phyloP scores from a whole-genome alignment of 352 stramenopile genomes.

The Pythium dissotocum region DNA sequence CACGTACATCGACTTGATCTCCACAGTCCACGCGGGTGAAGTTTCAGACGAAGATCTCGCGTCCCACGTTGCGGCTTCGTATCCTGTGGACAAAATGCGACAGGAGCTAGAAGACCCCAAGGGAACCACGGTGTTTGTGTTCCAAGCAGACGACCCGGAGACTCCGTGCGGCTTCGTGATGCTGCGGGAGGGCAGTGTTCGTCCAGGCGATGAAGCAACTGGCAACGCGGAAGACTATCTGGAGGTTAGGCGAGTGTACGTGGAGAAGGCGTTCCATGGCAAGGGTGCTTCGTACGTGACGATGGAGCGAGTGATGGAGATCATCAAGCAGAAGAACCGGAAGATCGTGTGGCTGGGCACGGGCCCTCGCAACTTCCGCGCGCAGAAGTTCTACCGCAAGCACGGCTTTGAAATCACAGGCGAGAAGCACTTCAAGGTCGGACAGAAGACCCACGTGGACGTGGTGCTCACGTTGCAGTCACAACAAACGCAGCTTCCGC shows the following conservation, averaged over 20 bases:
- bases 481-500: background rate
- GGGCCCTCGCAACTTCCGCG: slow-evolving; percentile 31
- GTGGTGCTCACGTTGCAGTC: slow-evolving; percentile 14
- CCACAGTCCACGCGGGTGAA: slow-evolving; percentile 4
- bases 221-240: slow-evolving; percentile 18
- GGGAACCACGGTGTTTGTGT: slow-evolving; percentile 28
- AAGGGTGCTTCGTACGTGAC: slow-evolving; percentile 27
- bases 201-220: slow-evolving; percentile 27
- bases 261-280: slow-evolving; percentile 33
- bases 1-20: slow-evolving; percentile 37
- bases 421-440: slow-evolving; percentile 29
- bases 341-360: slow-evolving; percentile 35
- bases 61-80: slow-evolving; percentile 19
- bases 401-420: slow-evolving; percentile 34
- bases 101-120: slow-evolving; percentile 27
- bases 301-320: slow-evolving; percentile 31
- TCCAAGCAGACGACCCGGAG: slow-evolving; percentile 3
- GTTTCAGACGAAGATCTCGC: slow-evolving; percentile 28
- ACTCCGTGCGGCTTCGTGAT: slow-evolving; percentile 31
- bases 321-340: slow-evolving; percentile 24
- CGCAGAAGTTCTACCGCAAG: slow-evolving; percentile 39
- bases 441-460: slow-evolving; percentile 14
- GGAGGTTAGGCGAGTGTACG: slow-evolving; percentile 38
- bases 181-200: slow-evolving; percentile 28
- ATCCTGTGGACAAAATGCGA: slow-evolving; percentile 25